Evolutionary conservation across 2,329 filamentous ascomycete species (phyloP), one percentile per base, ranked within the genome.

Genomic region (Chalara sp.): DNA sequence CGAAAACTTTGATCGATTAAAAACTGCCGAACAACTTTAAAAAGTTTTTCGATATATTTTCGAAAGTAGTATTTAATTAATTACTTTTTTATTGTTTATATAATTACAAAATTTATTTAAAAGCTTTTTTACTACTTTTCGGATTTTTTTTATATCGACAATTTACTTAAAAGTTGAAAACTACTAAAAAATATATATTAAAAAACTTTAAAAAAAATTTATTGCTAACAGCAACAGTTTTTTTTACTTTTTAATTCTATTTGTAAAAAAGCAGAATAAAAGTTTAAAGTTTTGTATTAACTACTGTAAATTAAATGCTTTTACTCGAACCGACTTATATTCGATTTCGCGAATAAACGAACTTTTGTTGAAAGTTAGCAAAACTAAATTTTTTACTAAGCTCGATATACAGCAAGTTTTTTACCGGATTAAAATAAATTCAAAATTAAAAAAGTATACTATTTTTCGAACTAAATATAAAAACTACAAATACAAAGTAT

Each of bases 291-390:
- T n/a, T n/a, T n/a, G n/a, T n/a, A n/a, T n/a, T n/a, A n/a, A n/a
- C n/a, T n/a, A n/a, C n/a, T n/a, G n/a, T n/a, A n/a, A n/a, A n/a
- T n/a, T n/a, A n/a, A n/a, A n/a, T n/a, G n/a, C n/a, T n/a, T n/a
- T n/a, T n/a, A n/a, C n/a, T n/a, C n/a, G n/a, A n/a, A n/a, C n/a
- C n/a, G n/a, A n/a, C n/a, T n/a, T n/a, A n/a, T n/a, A n/a, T n/a
- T n/a, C n/a, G 33, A 37, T 37, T n/a, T n/a, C 33, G 7, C 7
- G 11, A 13, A 48, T 52, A 13, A n/a, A 51, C n/a, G 29, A 51
- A 30, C 44, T 31, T 2, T 28, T 48, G 6, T 28, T 6, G 6
- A 12, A 29, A 6, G 3, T 47, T n/a, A 39, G 39, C 10, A 29
- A 46, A 32, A 46, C 41, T 29, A 21, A 8, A 29, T n/a, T 43